These are phyloP conservation scores for Thoreauomyces humboldtii DNA, from an alignment of 192 early-diverging fungal species.

Conservation along the genomic window DNA sequence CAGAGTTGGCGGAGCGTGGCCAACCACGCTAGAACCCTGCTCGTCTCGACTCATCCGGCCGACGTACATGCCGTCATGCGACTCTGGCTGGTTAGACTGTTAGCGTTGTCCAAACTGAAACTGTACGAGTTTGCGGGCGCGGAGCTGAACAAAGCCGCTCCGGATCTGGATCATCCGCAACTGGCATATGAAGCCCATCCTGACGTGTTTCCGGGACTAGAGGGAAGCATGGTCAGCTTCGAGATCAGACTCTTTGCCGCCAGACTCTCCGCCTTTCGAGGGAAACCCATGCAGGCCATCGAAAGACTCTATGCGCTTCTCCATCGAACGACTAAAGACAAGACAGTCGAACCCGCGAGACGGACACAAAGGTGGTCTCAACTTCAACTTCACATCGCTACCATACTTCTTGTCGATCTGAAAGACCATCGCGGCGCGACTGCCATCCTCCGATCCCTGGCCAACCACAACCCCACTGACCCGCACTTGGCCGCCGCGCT, in stretches of 20 bases:
- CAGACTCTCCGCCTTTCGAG: conserved; percentile 21
- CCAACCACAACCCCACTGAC: neutral
- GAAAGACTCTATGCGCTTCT: conserved; percentile 30
- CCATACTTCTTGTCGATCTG: conserved; percentile 29
- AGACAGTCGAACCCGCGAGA: neutral
- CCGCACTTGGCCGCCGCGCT: conserved; percentile 28
- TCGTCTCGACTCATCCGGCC: conserved; percentile 34
- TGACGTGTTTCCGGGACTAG: conserved; percentile 16
- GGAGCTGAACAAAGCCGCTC: conserved; percentile 31
- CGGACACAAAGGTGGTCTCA: neutral
- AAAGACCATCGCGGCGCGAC: conserved; percentile 27
- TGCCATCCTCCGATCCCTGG: conserved; percentile 17
- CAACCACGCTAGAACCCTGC: conserved; percentile 15
- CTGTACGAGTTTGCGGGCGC: conserved; percentile 30
- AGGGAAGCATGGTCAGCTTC: conserved; percentile 34
- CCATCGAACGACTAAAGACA: neutral
- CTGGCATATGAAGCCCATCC: conserved; percentile 28
- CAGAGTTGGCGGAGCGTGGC: conserved; percentile 40
- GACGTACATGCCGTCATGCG: conserved; percentile 33
- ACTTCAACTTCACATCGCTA: conserved; percentile 29
- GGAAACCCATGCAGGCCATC: conserved; percentile 30
- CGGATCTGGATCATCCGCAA: conserved; percentile 10
- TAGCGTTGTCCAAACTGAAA: conserved; percentile 34
- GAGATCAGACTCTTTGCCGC: conserved; percentile 24
- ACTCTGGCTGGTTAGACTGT: conserved; percentile 36